Conservation (phyloP, 208 protist species). For the Trypanosoma lewisi region DNA sequence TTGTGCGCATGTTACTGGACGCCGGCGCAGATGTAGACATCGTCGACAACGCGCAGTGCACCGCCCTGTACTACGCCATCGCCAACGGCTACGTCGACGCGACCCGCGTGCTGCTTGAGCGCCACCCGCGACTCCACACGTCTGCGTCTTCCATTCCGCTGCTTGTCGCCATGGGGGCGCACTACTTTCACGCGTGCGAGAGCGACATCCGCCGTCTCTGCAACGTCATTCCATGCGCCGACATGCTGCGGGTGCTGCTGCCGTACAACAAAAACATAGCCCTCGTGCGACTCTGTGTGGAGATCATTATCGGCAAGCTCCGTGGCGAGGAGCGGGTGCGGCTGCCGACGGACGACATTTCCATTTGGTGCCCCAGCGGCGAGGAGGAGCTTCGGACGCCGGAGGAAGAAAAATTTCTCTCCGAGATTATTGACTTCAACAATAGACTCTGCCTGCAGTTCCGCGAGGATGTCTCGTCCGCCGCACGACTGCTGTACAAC, state of each 20-base stretch:
- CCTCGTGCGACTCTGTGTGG: conserved; percentile 48
- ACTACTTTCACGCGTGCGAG: conserved; percentile 64
- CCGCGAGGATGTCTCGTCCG: conserved; percentile 40
- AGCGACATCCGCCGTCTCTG: conserved; percentile 64
- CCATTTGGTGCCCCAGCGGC: conserved; percentile 24
- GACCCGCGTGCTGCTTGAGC: conserved; percentile 46
- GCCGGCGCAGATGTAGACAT: conserved; percentile 70
- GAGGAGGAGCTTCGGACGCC: conserved; percentile 56
- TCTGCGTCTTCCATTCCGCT: conserved; percentile 64
- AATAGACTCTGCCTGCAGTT: conserved; percentile 43
- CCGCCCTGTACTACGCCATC: conserved; percentile 87
- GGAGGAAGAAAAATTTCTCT: conserved; percentile 40
- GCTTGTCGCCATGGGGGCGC: conserved; percentile 72
- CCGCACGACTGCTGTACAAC: conserved; percentile 48
- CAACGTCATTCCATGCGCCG: conserved; percentile 48
- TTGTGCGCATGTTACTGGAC: conserved; percentile 64
- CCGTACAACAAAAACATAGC: conserved; percentile 37
- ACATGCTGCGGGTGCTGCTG: conserved; percentile 55
- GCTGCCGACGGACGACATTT: conserved; percentile 15
- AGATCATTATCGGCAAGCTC: conserved; percentile 69
- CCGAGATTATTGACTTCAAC: conserved; percentile 34
- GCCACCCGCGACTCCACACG: conserved; percentile 49
- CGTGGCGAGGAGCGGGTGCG: conserved; percentile 33
- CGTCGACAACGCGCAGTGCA: conserved; percentile 75
- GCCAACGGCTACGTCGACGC: conserved; percentile 82